phyloP scores from a whole-genome alignment of 2,329 filamentous ascomycete species.

The Curvularia hawaiiensis region DNA sequence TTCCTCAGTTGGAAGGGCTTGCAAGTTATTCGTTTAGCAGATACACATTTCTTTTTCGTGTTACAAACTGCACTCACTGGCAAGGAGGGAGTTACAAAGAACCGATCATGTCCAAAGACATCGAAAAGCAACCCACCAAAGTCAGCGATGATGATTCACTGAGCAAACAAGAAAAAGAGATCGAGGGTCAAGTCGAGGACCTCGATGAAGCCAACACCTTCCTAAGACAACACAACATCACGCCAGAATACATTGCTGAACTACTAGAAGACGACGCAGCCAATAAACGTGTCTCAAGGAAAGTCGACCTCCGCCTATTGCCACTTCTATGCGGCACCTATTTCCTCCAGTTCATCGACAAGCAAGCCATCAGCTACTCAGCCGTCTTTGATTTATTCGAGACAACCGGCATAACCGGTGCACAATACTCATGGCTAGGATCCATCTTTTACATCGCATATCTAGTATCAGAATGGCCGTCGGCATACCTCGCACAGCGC shows the following conservation, averaged over 20 bases:
- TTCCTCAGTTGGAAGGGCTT: not conserved
- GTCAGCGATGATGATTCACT: not conserved
- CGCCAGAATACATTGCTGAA: conserved; percentile 49
- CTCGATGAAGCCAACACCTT: conserved; percentile 58
- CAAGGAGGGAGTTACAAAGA: not conserved
- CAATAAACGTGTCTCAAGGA: conserved; percentile 46
- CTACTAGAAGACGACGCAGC: conserved; percentile 52
- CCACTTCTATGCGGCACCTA: conserved; percentile 59
- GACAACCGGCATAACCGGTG: conserved; percentile 54
- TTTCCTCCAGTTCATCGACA: conserved; percentile 62
- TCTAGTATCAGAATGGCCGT: conserved; percentile 28
- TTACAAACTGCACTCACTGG: not conserved
- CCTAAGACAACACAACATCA: conserved; percentile 55
- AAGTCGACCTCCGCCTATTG: conserved; percentile 58
- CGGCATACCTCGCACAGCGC: conserved; percentile 37
- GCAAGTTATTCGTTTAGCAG: not conserved
- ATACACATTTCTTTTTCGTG: not conserved
- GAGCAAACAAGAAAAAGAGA: conserved; percentile 1
- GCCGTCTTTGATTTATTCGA: conserved; percentile 62
- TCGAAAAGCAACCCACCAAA: conserved; percentile 1
- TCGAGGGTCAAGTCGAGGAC: conserved; percentile 39
- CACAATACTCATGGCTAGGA: conserved; percentile 61
- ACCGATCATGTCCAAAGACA: not conserved
- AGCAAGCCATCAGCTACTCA: conserved; percentile 59
- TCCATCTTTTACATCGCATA: conserved; percentile 61